These are phyloP conservation scores for Infundibulicybe gibba DNA, from an alignment of 768 basidiomycete species.

Conservation along the genomic window DNA sequence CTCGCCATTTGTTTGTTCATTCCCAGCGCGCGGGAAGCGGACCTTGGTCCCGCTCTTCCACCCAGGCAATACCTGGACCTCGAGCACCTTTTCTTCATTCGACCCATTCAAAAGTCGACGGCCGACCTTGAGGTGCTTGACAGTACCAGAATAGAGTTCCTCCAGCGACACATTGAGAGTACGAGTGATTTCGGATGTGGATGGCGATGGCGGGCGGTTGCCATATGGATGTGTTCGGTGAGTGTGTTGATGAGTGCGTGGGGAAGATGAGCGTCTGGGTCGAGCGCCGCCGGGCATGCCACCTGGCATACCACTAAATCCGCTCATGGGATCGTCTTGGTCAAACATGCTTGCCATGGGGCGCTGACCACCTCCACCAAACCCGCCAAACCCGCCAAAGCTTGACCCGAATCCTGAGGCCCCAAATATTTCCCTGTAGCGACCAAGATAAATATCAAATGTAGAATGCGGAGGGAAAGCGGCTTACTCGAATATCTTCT, in stretches of 20 bases:
- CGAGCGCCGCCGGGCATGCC: conserved; percentile 58
- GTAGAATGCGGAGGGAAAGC: background rate
- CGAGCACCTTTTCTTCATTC: conserved; percentile 84
- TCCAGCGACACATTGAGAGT: conserved; percentile 84
- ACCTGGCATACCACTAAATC: conserved; percentile 42
- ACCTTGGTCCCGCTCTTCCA: conserved; percentile 98
- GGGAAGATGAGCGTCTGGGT: conserved; percentile 19
- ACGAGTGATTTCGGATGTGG: conserved; percentile 61
- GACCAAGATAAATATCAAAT: background rate
- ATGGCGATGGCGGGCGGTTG: conserved; percentile 23
- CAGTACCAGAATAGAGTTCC: conserved; percentile 81
- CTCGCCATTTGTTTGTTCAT: conserved; percentile 65
- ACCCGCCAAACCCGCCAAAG: conserved; percentile 32
- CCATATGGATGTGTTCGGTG: conserved; percentile 18
- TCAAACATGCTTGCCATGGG: conserved; percentile 27
- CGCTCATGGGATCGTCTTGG: conserved; percentile 48
- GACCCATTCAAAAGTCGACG: conserved; percentile 68
- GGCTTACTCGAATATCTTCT: conserved; percentile 85
- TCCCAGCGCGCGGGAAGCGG: conserved; percentile 83
- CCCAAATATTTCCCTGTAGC: conserved; percentile 59
- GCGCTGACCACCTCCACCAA: conserved; percentile 23
- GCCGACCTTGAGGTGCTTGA: conserved; percentile 86
- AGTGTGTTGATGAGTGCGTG: conserved; percentile 8
- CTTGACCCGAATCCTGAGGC: conserved; percentile 19
- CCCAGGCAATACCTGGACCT: conserved; percentile 78